Evolutionary conservation across 208 protist genomes (phyloP).

Genomic region (Leishmania amazonensis): DNA sequence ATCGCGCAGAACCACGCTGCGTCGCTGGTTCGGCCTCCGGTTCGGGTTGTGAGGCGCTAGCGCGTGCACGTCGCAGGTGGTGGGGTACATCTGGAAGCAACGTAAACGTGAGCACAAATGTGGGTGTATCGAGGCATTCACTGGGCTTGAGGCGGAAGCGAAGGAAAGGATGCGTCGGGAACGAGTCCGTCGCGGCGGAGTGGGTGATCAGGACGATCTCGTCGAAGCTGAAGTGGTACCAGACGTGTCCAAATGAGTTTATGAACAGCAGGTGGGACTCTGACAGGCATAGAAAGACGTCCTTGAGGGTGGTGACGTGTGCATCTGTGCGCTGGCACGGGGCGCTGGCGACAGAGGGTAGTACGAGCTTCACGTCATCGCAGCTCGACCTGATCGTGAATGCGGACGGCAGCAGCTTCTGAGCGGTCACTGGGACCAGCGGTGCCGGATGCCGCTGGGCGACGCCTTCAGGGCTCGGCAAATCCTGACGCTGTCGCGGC

Average conservation of each 20-base stretch:
- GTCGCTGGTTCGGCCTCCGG: neutral
- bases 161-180: conserved; percentile 13
- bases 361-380: conserved; percentile 36
- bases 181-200: conserved; percentile 19
- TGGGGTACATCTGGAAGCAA: conserved; percentile 20
- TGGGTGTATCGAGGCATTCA: conserved; percentile 20
- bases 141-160: conserved; percentile 18
- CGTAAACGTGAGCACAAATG: conserved; percentile 20
- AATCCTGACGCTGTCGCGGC: neutral
- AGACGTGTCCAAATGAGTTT: conserved; percentile 46
- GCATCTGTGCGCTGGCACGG: neutral
- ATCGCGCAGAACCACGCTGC: neutral
- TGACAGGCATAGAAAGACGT: conserved; percentile 41
- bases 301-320: conserved; percentile 28
- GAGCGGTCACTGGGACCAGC: neutral
- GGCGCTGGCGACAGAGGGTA: conserved; percentile 10
- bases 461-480: neutral
- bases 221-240: conserved; percentile 37
- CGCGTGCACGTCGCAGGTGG: neutral
- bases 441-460: neutral
- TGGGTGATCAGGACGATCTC: conserved; percentile 39
- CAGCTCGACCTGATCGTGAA: neutral
- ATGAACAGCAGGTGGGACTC: conserved; percentile 46
- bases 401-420: neutral
- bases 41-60: neutral